A percentile compares a stretch with the other conserved stretches of the same genome.
These are phyloP conservation scores for Odontarrhena argentea DNA, from an alignment of 345 rosid species.

Conservation along the genomic window DNA sequence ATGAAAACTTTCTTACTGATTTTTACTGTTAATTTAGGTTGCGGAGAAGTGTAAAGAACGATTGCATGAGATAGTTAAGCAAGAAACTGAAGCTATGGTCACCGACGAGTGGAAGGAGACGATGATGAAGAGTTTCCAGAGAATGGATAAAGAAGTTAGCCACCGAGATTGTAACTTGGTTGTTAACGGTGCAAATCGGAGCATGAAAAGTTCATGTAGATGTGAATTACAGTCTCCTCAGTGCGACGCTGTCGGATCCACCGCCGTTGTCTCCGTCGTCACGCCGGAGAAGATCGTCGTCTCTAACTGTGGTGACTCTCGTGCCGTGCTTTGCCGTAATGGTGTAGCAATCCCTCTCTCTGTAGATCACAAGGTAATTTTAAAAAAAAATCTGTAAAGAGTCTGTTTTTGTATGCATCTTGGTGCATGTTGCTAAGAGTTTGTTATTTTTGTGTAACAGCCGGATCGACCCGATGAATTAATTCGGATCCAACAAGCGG, in stretches of 20 bases:
- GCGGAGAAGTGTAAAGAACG: constrained; percentile 44
- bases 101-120: constrained; percentile 56
- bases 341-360: constrained; percentile 79
- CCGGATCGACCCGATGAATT: constrained; percentile 92
- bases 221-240: constrained; percentile 80
- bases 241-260: constrained; percentile 89
- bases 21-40: constrained; percentile 7
- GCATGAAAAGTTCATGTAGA: constrained; percentile 46
- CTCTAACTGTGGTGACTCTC: constrained; percentile 88
- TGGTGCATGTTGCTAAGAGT: not conserved
- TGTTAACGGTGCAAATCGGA: constrained; percentile 22
- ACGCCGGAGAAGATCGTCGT: constrained; percentile 67
- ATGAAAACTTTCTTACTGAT: not conserved
- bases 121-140: constrained; percentile 56
- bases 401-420: not conserved
- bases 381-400: too few relatives aligned
- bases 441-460: constrained; percentile 38
- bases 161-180: constrained; percentile 33
- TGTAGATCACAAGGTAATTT: constrained; percentile 70
- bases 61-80: constrained; percentile 44
- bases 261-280: constrained; percentile 73
- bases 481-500: constrained; percentile 64
- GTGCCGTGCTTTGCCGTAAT: constrained; percentile 82
- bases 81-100: constrained; percentile 33
- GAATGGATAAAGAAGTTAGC: constrained; percentile 69